Evolutionary conservation across 768 basidiomycete genomes (phyloP), one percentile per base, ranked within the genome.

Genomic region (Suillus brevipes): DNA sequence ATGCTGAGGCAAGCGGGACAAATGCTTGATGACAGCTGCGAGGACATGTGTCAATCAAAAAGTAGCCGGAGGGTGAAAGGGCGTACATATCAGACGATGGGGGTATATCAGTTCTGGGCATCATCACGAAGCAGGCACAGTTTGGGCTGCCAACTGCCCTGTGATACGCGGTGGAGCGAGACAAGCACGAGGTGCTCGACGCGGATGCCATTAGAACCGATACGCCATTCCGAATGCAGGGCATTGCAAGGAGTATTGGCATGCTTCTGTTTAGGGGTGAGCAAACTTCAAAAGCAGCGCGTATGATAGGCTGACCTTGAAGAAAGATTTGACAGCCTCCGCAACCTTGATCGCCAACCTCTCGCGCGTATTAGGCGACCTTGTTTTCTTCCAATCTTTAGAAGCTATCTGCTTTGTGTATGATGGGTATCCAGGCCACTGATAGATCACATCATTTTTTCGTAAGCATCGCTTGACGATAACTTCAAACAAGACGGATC

Each of bases 391-490:
- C 77, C 91, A 93, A 73, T 92, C 87, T 72, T 87, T 83, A 1
- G 91, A 90, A 6, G 90, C 88, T 67, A 92, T 89, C 67, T 92
- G 90, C 66, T 89, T 83, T 68, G 85, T 86, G 88, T 87, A 92
- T 64, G 84, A 84, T 60, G 82, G 78, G 71, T 92, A 92, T 4
- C 91, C 91, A 20, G 90, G 90, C 91, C 91, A 93, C 90, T 92
- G 68, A 47, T 63, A 61, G 57, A 47, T 23, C 42, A 59, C 61
- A 60, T 62, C 34, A 68, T n/a, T n/a, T 37, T 58, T 60, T 64
- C 65, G 65, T 64, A 28, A 59, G 58, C 18, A 59, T 42, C 38
- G 10, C 38, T 7, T 18, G 23, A 16, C 25, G 10, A 6, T 8
- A 45, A 67, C 20, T 66, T 62, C 57, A 43, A 60, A 4, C 60